Evolutionary conservation across 805 yeast genomes (phyloP).

Genomic region (Saturnispora hagleri): DNA sequence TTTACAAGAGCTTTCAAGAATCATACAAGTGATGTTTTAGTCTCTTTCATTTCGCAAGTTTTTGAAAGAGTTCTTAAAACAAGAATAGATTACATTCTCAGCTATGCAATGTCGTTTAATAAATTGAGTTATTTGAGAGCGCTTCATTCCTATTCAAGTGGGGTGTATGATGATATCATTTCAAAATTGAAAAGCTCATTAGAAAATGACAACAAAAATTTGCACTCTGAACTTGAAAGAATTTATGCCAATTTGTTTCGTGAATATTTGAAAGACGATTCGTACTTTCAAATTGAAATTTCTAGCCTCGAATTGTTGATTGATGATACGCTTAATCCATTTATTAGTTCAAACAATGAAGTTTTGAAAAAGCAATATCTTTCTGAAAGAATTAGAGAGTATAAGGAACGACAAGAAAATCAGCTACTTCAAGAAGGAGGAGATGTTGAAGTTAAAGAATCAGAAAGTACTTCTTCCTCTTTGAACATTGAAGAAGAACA

Average conservation of each 20-base stretch:
- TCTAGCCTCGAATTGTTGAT: slow-evolving; percentile 52
- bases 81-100: slow-evolving; percentile 48
- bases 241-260: slow-evolving; percentile 64
- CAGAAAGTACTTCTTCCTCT: neutral
- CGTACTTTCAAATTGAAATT: slow-evolving; percentile 65
- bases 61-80: slow-evolving; percentile 63
- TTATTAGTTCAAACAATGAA: slow-evolving; percentile 32
- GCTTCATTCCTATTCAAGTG: slow-evolving; percentile 54
- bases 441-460: neutral
- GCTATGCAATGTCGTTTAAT: slow-evolving; percentile 52
- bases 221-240: slow-evolving; percentile 53
- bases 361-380: slow-evolving; percentile 29
- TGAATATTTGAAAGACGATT: slow-evolving; percentile 54
- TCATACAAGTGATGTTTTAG: slow-evolving; percentile 55
- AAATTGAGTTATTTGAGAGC: slow-evolving; percentile 68
- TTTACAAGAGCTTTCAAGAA: slow-evolving; percentile 57
- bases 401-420: slow-evolving; percentile 16
- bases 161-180: slow-evolving; percentile 46
- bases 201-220: slow-evolving; percentile 35
- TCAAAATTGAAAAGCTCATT: slow-evolving; percentile 58
- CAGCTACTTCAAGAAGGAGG: slow-evolving; percentile 6
- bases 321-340: slow-evolving; percentile 36
- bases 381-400: slow-evolving; percentile 20
- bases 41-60: slow-evolving; percentile 62
- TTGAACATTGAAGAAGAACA: neutral